Base-by-base conservation (phyloP, 331 rosid genomes). In the Stylosanthes scabra region DNA sequence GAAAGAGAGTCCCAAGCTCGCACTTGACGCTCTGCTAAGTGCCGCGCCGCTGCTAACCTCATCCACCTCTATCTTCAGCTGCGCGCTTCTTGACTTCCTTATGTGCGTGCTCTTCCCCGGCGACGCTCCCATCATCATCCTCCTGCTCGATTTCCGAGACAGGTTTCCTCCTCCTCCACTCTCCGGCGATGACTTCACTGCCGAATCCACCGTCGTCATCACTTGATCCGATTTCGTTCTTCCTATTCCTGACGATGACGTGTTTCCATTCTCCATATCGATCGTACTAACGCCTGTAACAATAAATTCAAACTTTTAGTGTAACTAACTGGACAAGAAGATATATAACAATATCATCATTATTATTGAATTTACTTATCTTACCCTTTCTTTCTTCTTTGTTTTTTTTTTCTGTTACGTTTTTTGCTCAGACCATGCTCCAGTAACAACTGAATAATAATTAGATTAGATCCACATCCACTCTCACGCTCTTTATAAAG, bases 21-120 rank as follows among this genome's bases (percentile, higher is more conserved):
- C 98, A 52, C 98, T 95, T 3, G 97, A 92, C 45, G 98, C 99
- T 70, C 99, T 79, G 79, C 99, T 95, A 2, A 95, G 87, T 13
- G 96, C 97, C 5, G 91, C 98, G 9, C 99, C 97, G 25, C 87
- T 90, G 47, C 81, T 77, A 9, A 91, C 81, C 39, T 94, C 99
- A 20, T 91, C 99, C 57, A 88, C 40, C 0, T 91, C 97, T 4
- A 89, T 50, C 90, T 87, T 94, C 80, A 94, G 46, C 75, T 94
- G 99, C 6, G 90, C 99, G 45, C 99, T 95, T 78, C 96, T 82
- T 0, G 91, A 81, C 86, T 92, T 95, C 87, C 99, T 85, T 13
- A 95, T 95, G 86, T 87, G 93, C 1, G 92, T 55, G 88, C 86
- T 88, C 62, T 45, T 90, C n/a, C 81, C 79, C 6, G 96, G 92